Conservation (phyloP, 2,329 filamentous ascomycete species). For the Pochonia chlamydosporia region DNA sequence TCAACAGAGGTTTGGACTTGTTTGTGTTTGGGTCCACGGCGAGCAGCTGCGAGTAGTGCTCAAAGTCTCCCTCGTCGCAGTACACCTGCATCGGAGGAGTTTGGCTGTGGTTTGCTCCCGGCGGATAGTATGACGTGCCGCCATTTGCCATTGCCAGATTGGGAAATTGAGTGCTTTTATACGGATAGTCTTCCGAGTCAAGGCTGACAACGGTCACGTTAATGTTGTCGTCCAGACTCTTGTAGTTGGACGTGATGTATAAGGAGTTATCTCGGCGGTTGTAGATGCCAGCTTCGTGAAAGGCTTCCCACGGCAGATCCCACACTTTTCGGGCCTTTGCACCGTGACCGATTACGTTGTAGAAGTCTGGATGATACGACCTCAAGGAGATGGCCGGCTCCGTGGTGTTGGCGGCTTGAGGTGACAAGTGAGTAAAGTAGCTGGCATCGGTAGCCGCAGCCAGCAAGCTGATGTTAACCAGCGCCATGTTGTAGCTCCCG, state of each 20-base stretch:
- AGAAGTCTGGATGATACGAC: constrained; percentile 43
- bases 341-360: constrained; percentile 40
- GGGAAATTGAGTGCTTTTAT: constrained; percentile 14
- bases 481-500: not conserved
- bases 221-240: constrained; percentile 31
- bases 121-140: constrained; percentile 15
- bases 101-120: constrained; percentile 8
- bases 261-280: constrained; percentile 10
- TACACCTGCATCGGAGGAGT: constrained; percentile 15
- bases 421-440: constrained; percentile 4
- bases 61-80: constrained; percentile 32
- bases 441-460: constrained; percentile 4
- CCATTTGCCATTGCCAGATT: constrained; percentile 16
- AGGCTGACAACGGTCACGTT: constrained; percentile 19
- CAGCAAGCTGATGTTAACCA: constrained; percentile 1
- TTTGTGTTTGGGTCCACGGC: constrained; percentile 6
- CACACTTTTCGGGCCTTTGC: constrained; percentile 10
- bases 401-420: not conserved
- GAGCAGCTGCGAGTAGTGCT: constrained; percentile 39
- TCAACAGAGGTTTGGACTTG: constrained; percentile 37
- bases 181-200: constrained; percentile 11
- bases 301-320: constrained; percentile 40
- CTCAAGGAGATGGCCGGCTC: constrained; percentile 17
- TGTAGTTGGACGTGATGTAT: constrained; percentile 21
- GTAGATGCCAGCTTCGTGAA: constrained; percentile 50